Base-by-base conservation (phyloP, 306 rosid species). In the Prunus davidiana region DNA sequence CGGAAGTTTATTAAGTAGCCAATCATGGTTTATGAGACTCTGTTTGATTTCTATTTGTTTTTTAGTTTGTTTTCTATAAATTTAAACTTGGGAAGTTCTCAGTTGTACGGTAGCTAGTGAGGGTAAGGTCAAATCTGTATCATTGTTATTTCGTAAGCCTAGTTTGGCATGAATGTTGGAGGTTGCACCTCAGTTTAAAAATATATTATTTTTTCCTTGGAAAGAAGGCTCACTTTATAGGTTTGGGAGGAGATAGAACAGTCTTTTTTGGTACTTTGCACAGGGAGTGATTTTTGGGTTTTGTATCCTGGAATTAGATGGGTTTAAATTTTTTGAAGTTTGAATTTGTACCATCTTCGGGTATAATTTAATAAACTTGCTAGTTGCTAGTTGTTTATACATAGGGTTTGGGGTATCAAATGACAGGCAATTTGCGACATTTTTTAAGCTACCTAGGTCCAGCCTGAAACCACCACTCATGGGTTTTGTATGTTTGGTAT, bases 1-100 rank as follows among this genome's bases (percentile, higher is more conserved):
- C 3, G 43, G 43, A 58, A 60, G 60, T 71, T 71, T 47, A 47
- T 67, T 8, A 18, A 28, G 20, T 67, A 68, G 22, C 69, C 32
- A 72, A 75, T 54, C 56, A 50, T 49, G 72, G 30, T 74, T 76
- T 65, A 32, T 79, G 61, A 77, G 73, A 45, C 28, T 41, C 6
- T 72, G 50, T 20, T 28, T 25, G 41, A 28, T 55, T 56, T 58
- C 6, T 55, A 62, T 38, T 6, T 67, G 18, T n/a, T 38, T 5
- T 45, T 38, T 6, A 20, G n/a, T 60, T 58, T 47, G 13, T 69
- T 52, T 66, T 34, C 73, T 49, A 20, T 4, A 28, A 38, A 52
- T 22, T 56, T 22, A 27, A 47, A 49, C 43, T 7, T 38, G 43
- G n/a, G 43, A 38, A 38, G 43, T 25, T 28, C 62, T 28, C 18